Base-by-base conservation (phyloP, 768 basidiomycete genomes). In the Dendrothele bispora region DNA sequence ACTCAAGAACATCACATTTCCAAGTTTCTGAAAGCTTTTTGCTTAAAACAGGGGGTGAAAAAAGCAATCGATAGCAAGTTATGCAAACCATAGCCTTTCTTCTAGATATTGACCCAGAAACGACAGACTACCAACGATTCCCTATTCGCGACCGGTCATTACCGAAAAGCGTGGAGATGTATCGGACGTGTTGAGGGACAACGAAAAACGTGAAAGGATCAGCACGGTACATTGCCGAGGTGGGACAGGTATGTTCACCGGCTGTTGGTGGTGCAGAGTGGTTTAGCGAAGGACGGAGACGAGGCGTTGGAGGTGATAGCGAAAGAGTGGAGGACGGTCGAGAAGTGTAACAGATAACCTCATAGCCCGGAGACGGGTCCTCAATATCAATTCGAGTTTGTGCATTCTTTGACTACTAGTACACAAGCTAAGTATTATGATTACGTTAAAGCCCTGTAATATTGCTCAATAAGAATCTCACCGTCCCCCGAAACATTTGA, bases 151-250 rank as follows among this genome's bases (percentile, higher is more conserved):
- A 91, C 62, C 77, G 88, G 40, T 81, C 71, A 28, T 66, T 87
- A 5, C 88, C 88, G 34, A 73, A 76, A 55, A 82, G 79, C 11
- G 58, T 69, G 26, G 75, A 81, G 21, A 63, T 25, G 80, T 88
- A 45, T 67, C 89, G 43, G 69, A 69, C 43, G 80, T 82, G 12
- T 64, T 89, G 10, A 61, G 75, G 24, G 82, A 84, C 58, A 85
- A 85, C 55, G 76, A 82, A 51, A 59, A 58, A 6, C 73, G 80
- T 3, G 81, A 78, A 2, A 73, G 86, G 12, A 73, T 83, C 27
- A 71, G 67, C n/a, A 88, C 86, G 4, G 86, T 91, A 4, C 88
- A 91, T 58, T 91, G 88, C 60, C 76, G 86, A 7, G 88, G 88
- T 2, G 88, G 88, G 1, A 89, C 79, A 1, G 79, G 79, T 20